Evolutionary conservation across 1,284 basidiomycete genomes (phyloP), one percentile per base, ranked within the genome.

Genomic region (Apiotrichum sp.): DNA sequence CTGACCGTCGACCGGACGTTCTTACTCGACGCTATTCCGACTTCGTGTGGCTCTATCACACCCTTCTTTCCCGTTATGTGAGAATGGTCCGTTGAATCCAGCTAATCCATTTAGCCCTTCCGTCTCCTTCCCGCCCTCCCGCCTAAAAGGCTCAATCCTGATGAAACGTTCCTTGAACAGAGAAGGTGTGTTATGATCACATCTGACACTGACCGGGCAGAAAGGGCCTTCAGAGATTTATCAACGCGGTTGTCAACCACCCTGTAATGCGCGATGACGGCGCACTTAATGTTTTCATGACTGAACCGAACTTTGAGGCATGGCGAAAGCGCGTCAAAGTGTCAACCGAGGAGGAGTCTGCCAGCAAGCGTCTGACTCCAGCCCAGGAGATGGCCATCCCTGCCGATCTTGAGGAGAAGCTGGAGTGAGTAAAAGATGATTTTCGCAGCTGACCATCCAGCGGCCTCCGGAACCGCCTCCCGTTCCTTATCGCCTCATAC

Each of bases 331-430:
- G 72, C 7, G 72, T 72, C 36, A 73, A 76, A 55, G 70, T 77
- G 4, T 85, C 86, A 6, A 79, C 89, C 41, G 90, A 95, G 33
- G 93, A 96, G 77, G 93, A 96, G 71, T 89, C 88, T 0, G 76
- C 79, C 0, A 86, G 84, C 58, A 90, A 90, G 67, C 83, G 85
- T 13, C 81, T 96, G 4, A 89, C 91, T 58, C 80, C 83, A 31
- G 79, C 87, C 7, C 88, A 95, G 72, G 90, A 95, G 74, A 92
- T 93, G 87, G 80, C 84, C 5, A 91, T 96, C 57, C 93, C 93
- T 3, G 85, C 86, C 58, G 91, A 96, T 73, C 79, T 96, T 6
- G 90, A 93, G 61, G 86, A 91, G 47, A 93, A 92, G 72, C 82
- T 96, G 47, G 79, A 80, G 85, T 90, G 77, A 49, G 85, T 75